These are phyloP conservation scores for Naganishia randhawae DNA, from an alignment of 768 basidiomycete species.

Conservation along the genomic window DNA sequence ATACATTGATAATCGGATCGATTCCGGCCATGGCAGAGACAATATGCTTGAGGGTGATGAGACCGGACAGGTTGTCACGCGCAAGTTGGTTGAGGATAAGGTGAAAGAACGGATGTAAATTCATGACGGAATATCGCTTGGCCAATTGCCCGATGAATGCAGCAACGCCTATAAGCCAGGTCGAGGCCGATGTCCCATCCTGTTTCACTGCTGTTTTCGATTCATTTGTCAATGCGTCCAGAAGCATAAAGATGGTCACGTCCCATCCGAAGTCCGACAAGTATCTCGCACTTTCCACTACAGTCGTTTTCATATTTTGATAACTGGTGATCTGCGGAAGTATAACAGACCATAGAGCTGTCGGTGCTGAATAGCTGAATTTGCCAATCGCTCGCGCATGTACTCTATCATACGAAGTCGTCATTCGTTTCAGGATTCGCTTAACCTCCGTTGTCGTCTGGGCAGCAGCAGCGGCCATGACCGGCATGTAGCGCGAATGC, in stretches of 20 bases:
- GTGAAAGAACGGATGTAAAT: conserved; percentile 75
- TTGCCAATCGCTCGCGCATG: conserved; percentile 86
- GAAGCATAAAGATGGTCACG: conserved; percentile 77
- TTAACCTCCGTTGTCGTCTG: conserved; percentile 86
- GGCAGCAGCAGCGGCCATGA: conserved; percentile 51
- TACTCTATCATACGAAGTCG: conserved; percentile 52
- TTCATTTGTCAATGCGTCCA: conserved; percentile 82
- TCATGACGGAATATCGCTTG: conserved; percentile 69
- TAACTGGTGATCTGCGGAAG: conserved; percentile 95
- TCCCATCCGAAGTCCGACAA: conserved; percentile 92
- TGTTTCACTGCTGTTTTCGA: conserved; percentile 77
- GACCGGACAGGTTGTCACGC: conserved; percentile 67
- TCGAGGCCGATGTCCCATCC: conserved; percentile 82
- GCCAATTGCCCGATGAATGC: conserved; percentile 91
- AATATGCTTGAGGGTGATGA: conserved; percentile 84
- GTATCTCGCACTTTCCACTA: conserved; percentile 82
- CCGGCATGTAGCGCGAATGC: conserved; percentile 53
- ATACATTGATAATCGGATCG: conserved; percentile 80
- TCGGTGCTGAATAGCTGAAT: conserved; percentile 88
- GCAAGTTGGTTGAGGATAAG: conserved; percentile 89
- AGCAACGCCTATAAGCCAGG: conserved; percentile 87
- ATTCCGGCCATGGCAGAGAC: conserved; percentile 95
- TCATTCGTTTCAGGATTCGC: conserved; percentile 78
- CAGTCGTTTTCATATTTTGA: conserved; percentile 78
- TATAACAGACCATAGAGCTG: conserved; percentile 80